Conservation (phyloP, 768 basidiomycete species). For the Guyanaporus albipodus region DNA sequence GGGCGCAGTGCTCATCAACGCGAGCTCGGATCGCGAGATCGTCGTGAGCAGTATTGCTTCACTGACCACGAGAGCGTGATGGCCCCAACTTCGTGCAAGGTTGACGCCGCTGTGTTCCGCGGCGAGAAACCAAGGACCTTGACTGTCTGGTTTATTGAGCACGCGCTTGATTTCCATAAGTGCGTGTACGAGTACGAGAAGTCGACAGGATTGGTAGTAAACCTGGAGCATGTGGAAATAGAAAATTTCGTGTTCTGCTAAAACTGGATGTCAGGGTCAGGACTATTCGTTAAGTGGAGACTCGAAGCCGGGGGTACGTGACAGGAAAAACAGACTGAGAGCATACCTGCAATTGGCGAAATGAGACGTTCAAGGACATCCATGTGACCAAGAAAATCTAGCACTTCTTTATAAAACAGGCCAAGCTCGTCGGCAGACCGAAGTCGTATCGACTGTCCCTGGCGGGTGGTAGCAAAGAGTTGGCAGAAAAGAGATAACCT, state of each 20-base stretch:
- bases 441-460: conserved; percentile 31
- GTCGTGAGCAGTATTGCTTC: conserved; percentile 36
- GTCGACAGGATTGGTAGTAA: conserved; percentile 38
- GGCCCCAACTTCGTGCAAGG: conserved; percentile 35
- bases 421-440: conserved; percentile 25
- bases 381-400: conserved; percentile 31
- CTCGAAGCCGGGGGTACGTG: background rate
- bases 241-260: conserved; percentile 40
- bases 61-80: conserved; percentile 35
- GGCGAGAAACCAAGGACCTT: conserved; percentile 30
- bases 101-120: conserved; percentile 34
- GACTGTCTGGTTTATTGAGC: conserved; percentile 14
- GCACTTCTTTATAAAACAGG: conserved; percentile 34
- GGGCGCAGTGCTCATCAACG: conserved; percentile 38
- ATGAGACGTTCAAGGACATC: conserved; percentile 37
- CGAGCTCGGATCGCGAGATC: conserved; percentile 33
- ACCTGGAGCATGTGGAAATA: conserved; percentile 40
- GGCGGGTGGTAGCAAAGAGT: conserved; percentile 32
- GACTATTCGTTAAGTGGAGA: conserved; percentile 5
- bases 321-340: background rate
- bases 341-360: conserved; percentile 36
- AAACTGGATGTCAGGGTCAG: conserved; percentile 34
- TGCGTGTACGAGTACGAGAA: conserved; percentile 38
- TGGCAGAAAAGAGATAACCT: conserved; percentile 37
- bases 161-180: conserved; percentile 25